Base-by-base conservation (phyloP, 768 basidiomycete species). In the Fomitopsis pulvina region DNA sequence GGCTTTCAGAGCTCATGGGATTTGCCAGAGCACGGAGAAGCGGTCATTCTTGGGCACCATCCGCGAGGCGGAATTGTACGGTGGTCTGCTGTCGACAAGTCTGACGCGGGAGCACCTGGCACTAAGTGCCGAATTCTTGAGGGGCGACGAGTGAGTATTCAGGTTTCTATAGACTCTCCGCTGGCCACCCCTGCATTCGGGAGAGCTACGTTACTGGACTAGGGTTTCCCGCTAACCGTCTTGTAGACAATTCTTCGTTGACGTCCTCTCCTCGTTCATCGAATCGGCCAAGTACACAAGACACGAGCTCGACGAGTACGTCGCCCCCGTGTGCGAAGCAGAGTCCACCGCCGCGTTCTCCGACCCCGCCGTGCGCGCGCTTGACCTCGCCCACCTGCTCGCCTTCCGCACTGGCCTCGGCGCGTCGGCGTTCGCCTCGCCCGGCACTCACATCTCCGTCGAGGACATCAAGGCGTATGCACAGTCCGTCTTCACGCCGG, bases 391-490 rank as follows among this genome's bases (percentile, higher is more conserved):
- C 3, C 95, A 98, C 66, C 68, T 78, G 39, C 74, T 94, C 51
- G 94, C 95, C 39, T 99, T 98, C 87, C 92, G 94, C 62, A 76
- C 74, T 38, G 95, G 95, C 14, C 92, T 98, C 60, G 95, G 95
- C 59, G 78, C 87, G 57, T 86, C 94, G 21, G 79, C 97, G 52
- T 92, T 90, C 68, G 86, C 92, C 18, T 72, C 84, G n/a, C 72
- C 80, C 14, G 82, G 88, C 62, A 70, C 70, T 52, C 69, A 76
- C 57, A 67, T 89, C 58, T 77, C 81, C 42, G 74, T 77, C 20
- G 77, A 76, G 11, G 85, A 91, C 56, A 77, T 95, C 60, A 82
- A 84, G 63, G 69, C 77, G 2, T 93, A 79, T 60, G 92, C 92
- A 54, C 66, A 77, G 26, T 67, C 79, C 47, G 82, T 81, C 21